Percentiles rank a stretch among this genome's conserved stretches.
These are phyloP conservation scores for Mycena leptocephala DNA, from an alignment of 768 basidiomycete genomes.

Conservation along the genomic window DNA sequence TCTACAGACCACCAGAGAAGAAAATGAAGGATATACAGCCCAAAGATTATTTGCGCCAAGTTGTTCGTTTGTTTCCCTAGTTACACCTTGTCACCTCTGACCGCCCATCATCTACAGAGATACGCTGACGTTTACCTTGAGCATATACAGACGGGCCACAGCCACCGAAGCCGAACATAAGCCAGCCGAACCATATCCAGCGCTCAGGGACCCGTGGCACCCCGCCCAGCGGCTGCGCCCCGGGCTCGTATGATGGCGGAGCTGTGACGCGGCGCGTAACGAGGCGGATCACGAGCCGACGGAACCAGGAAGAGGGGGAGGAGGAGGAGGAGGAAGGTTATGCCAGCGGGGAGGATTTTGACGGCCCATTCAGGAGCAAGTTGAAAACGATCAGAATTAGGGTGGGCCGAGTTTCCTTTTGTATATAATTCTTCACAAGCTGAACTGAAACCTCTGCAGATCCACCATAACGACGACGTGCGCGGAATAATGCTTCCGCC, in stretches of 20 bases:
- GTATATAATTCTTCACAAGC: background rate
- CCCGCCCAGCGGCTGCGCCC: conserved; percentile 66
- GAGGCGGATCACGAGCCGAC: conserved; percentile 60
- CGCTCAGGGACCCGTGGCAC: conserved; percentile 66
- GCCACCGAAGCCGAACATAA: conserved; percentile 50
- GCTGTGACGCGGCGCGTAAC: conserved; percentile 66
- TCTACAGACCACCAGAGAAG: conserved; percentile 91
- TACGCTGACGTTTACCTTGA: conserved; percentile 86
- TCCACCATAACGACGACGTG: conserved; percentile 86
- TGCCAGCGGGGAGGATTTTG: conserved; percentile 81
- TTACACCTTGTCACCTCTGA: conserved; percentile 6
- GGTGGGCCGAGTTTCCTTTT: conserved; percentile 58
- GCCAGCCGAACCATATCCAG: conserved; percentile 63
- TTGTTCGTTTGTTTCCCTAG: conserved; percentile 61
- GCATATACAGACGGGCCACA: conserved; percentile 64
- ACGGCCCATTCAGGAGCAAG: conserved; percentile 65
- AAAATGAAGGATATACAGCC: conserved; percentile 90
- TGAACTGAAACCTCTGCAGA: conserved; percentile 54
- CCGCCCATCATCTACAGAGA: conserved; percentile 61
- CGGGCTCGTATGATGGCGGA: conserved; percentile 63
- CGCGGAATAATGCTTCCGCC: conserved; percentile 89
- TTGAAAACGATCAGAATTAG: conserved; percentile 88
- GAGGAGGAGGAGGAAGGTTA: conserved; percentile 89
- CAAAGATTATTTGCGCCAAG: conserved; percentile 95
- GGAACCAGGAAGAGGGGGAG: conserved; percentile 74